Conservation (phyloP, 192 early-diverging fungal genomes). For the Podila horticola region DNA sequence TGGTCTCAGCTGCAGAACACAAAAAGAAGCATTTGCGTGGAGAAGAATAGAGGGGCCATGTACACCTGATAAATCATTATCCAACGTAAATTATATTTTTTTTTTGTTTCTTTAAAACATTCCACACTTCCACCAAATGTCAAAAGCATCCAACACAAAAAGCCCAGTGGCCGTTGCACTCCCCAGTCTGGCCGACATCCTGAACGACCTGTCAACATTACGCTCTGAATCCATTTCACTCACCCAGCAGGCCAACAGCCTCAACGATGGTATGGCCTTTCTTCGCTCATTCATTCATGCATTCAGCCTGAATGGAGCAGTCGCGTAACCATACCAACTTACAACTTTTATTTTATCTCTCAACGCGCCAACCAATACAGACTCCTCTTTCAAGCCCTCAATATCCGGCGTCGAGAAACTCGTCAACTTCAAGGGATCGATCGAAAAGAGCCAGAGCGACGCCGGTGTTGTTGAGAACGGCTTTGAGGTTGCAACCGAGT, state of each 20-base stretch:
- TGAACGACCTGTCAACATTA: not conserved
- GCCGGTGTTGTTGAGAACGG: constrained; percentile 45
- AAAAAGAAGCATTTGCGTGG: constrained; percentile 58
- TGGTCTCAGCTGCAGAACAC: constrained; percentile 63
- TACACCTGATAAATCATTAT: too few species aligned
- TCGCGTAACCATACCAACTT: not conserved
- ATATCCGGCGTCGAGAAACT: constrained; percentile 21
- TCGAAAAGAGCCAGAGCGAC: constrained; percentile 36
- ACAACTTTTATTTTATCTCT: not conserved
- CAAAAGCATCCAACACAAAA: not conserved
- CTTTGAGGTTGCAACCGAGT: constrained; percentile 37
- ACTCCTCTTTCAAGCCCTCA: not conserved
- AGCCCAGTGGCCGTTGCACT: not conserved
- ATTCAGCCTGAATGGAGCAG: not conserved
- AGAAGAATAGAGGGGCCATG: constrained; percentile 2
- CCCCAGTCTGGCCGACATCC: not conserved
- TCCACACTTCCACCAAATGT: not conserved
- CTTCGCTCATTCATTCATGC: too few species aligned
- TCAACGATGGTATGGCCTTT: too few species aligned
- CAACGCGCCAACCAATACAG: not conserved
- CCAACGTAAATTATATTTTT: not conserved
- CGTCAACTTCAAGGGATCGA: constrained; percentile 27
- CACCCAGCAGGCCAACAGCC: not conserved
- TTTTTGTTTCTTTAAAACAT: not conserved
- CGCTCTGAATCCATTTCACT: not conserved